These are phyloP conservation scores for Thielaviopsis cerberus DNA, from an alignment of 2,329 filamentous ascomycete species.

Conservation along the genomic window DNA sequence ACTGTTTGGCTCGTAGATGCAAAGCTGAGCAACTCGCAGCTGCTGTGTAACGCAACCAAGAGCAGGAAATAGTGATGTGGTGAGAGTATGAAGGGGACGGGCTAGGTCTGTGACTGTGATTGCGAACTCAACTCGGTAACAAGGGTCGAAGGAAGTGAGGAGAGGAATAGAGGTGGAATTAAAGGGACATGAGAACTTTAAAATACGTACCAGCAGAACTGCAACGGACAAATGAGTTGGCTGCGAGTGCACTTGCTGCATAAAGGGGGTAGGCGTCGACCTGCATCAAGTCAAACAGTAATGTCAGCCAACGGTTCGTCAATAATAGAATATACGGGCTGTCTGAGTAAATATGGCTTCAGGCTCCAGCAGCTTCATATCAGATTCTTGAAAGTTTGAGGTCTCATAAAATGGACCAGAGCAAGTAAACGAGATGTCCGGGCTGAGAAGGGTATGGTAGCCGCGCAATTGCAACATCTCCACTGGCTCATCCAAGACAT, in stretches of 20 bases:
- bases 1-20: neutral
- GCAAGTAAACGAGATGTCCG: neutral
- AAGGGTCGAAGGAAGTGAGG: neutral
- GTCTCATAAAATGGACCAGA: neutral
- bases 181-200: slow-evolving; percentile 4
- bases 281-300: slow-evolving; percentile 18
- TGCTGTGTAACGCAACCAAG: neutral
- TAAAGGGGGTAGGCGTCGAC: slow-evolving; percentile 62
- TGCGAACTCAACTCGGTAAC: neutral
- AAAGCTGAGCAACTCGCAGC: neutral
- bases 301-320: neutral
- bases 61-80: neutral
- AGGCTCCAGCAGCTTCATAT: neutral
- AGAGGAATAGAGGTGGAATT: neutral
- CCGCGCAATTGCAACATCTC: neutral
- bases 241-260: slow-evolving; percentile 61
- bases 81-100: neutral
- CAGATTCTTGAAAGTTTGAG: neutral
- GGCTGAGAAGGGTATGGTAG: neutral
- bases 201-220: slow-evolving; percentile 45
- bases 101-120: neutral
- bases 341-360: neutral
- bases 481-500: neutral
- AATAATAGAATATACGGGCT: neutral
- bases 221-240: slow-evolving; percentile 64